Percentiles rank a stretch among this genome's conserved stretches.
phyloP scores from a whole-genome alignment of 2,329 filamentous ascomycete genomes.

The Dothistroma septosporum region DNA sequence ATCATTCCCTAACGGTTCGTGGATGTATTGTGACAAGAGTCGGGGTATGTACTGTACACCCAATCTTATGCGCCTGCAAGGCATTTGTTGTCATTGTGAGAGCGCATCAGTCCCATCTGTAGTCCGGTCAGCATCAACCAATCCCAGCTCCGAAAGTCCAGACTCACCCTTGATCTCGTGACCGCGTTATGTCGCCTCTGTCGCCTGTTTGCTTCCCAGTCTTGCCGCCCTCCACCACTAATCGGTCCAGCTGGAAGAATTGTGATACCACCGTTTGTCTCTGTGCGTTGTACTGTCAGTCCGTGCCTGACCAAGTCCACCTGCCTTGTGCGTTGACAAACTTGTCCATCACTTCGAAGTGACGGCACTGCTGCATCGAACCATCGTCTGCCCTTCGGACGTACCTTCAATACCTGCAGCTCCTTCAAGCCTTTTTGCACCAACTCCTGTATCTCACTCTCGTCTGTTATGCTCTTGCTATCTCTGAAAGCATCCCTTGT shows the following conservation, averaged over 20 bases:
- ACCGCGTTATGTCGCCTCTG: conserved; percentile 64
- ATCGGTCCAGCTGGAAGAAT: conserved; percentile 85
- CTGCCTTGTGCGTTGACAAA: background rate
- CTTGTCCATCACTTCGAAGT: background rate
- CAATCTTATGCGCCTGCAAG: conserved; percentile 6
- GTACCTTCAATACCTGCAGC: conserved; percentile 84
- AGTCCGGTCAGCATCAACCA: background rate
- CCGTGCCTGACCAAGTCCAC: background rate
- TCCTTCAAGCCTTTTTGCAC: conserved; percentile 85
- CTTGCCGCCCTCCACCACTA: conserved; percentile 87
- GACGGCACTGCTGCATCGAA: background rate
- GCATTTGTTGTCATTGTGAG: background rate
- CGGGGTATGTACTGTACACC: conserved; percentile 8
- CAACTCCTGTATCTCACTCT: conserved; percentile 75
- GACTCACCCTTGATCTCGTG: conserved; percentile 73
- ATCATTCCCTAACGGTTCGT: background rate
- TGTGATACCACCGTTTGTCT: conserved; percentile 92
- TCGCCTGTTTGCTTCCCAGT: conserved; percentile 67
- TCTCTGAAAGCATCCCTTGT: conserved; percentile 89
- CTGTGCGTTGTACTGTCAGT: conserved; percentile 53
- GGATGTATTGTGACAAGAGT: background rate
- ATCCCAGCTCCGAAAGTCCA: no score
- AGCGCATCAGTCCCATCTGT: conserved; percentile 14
- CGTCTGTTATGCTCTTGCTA: conserved; percentile 67
- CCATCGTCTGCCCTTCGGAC: conserved; percentile 28